A percentile compares a stretch with the other conserved stretches of the same genome.
Evolutionary conservation across 805 yeast genomes (phyloP).

Genomic region (Candida silvatica): DNA sequence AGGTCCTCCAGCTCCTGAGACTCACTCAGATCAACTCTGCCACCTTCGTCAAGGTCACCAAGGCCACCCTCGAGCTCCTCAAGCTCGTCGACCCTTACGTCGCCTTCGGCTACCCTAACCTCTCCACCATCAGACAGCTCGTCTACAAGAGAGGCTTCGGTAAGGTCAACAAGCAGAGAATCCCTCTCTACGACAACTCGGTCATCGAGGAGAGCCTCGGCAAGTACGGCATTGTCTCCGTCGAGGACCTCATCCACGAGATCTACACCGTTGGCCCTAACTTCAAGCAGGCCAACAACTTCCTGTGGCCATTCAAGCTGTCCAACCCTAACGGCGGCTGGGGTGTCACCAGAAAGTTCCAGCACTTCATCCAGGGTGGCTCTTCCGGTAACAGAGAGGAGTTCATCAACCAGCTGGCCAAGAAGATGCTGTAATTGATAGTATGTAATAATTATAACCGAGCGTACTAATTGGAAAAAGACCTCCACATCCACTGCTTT

Average conservation of each 20-base stretch:
- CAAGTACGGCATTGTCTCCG: slow-evolving; percentile 84
- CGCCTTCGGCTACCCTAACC: slow-evolving; percentile 96
- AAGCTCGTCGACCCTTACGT: slow-evolving; percentile 94
- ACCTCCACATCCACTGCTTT: neutral
- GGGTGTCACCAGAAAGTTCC: slow-evolving; percentile 95
- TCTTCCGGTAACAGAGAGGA: slow-evolving; percentile 98
- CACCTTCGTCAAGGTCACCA: slow-evolving; percentile 91
- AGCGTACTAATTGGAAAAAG: neutral
- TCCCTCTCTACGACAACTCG: slow-evolving; percentile 79
- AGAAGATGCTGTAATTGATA: slow-evolving; percentile 78
- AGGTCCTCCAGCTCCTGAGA: slow-evolving; percentile 91
- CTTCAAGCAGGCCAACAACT: slow-evolving; percentile 98
- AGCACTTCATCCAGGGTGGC: slow-evolving; percentile 97
- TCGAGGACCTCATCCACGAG: slow-evolving; percentile 95
- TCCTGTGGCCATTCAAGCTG: slow-evolving; percentile 96
- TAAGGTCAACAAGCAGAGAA: slow-evolving; percentile 94
- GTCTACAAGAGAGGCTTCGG: slow-evolving; percentile 98
- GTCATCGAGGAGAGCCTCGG: slow-evolving; percentile 84
- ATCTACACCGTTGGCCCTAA: slow-evolving; percentile 94
- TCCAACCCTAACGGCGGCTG: slow-evolving; percentile 97
- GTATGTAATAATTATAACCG: neutral
- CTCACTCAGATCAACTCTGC: slow-evolving; percentile 91
- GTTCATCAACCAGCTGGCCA: slow-evolving; percentile 88
- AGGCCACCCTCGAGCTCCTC: slow-evolving; percentile 89
- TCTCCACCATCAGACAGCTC: slow-evolving; percentile 85